Percentiles rank a stretch among this genome's conserved stretches.
Evolutionary conservation across 2,329 filamentous ascomycete genomes (phyloP).

Genomic region (Aschersonia sp.): DNA sequence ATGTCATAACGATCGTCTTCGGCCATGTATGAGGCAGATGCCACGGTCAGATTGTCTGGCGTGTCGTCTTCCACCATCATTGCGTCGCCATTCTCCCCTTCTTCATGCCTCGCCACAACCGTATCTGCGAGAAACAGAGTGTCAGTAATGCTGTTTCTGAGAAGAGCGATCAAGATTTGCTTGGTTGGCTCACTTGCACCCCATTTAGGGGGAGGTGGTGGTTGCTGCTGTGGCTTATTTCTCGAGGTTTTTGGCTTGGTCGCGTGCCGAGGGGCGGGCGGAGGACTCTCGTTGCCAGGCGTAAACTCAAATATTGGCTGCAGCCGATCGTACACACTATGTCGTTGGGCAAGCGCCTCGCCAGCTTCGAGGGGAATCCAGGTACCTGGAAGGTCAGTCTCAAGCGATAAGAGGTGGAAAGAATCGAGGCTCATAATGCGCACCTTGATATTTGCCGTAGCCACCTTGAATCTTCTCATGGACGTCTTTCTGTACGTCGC

Average conservation of each 20-base stretch:
- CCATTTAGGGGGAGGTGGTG: conserved; percentile 42
- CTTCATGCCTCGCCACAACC: conserved; percentile 29
- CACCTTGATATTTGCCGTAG: conserved; percentile 96
- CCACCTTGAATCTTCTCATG: conserved; percentile 98
- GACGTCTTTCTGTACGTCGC: conserved; percentile 89
- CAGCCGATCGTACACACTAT: conserved; percentile 73
- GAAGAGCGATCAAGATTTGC: background rate
- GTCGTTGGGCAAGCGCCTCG: conserved; percentile 68
- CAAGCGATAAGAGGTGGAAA: background rate
- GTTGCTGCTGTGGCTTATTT: conserved; percentile 9
- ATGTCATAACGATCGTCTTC: conserved; percentile 68
- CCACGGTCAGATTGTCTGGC: conserved; percentile 68
- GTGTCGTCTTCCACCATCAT: conserved; percentile 63
- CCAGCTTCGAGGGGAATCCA: conserved; percentile 87
- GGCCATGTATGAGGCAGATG: conserved; percentile 70
- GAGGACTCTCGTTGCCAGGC: conserved; percentile 73
- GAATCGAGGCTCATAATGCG: conserved; percentile 5
- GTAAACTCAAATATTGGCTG: conserved; percentile 80
- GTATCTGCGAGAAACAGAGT: conserved; percentile 2
- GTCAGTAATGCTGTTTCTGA: conserved; percentile 4
- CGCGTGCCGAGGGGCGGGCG: conserved; percentile 84
- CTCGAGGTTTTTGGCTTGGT: conserved; percentile 72
- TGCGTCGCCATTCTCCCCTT: conserved; percentile 47
- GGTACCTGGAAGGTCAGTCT: conserved; percentile 44
- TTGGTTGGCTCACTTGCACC: conserved; percentile 9